Evolutionary conservation across 192 early-diverging fungal species (phyloP), one percentile per base, ranked within the genome.

Genomic region (Mortierella hygrophila): DNA sequence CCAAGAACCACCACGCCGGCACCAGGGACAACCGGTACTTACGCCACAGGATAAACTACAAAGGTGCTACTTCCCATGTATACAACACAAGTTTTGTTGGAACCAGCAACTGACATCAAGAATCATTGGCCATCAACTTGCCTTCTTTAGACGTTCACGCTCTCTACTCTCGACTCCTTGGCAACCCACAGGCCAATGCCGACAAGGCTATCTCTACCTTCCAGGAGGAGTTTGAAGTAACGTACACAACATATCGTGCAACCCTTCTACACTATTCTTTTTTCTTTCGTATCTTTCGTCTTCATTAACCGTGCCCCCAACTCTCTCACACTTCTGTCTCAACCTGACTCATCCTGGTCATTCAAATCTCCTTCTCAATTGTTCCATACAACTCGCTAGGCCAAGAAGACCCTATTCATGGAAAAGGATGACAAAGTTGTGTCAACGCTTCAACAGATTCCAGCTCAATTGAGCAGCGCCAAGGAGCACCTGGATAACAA

Each of bases 141-240:
- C 35, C 21, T 76, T 40, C 35, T 41, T 70, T 60, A 72, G 82
- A 77, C 42, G 54, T 80, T 1, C 49, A 78, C 6, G 40, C 77
- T 0, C 60, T 86, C 10, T 86, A 68, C 76, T 65, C 68, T 10
- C 75, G 71, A 38, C 47, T 86, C 20, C 72, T 81, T 20, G 84
- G 84, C 37, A 35, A 81, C 38, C 84, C 84, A 16, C 79, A 75
- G 32, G 47, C 18, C 20, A 86, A 86, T 68, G 71, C 77, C 41
- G 60, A 77, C 9, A 73, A 69, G 37, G 84, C 84, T 40, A 75
- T 86, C 37, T 54, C 74, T 6, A 75, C 75, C 29, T 78, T 86
- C 46, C 63, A 75, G 2, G 60, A 86, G 13, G 84, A 86, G 49
- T 86, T 86, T 35, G 84, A 86, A 49, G 84, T 86, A 80, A 65